A percentile compares a stretch with the other conserved stretches of the same genome.
These are phyloP conservation scores for Pelagophyceae sp. DNA, from an alignment of 352 stramenopile species.

Conservation along the genomic window DNA sequence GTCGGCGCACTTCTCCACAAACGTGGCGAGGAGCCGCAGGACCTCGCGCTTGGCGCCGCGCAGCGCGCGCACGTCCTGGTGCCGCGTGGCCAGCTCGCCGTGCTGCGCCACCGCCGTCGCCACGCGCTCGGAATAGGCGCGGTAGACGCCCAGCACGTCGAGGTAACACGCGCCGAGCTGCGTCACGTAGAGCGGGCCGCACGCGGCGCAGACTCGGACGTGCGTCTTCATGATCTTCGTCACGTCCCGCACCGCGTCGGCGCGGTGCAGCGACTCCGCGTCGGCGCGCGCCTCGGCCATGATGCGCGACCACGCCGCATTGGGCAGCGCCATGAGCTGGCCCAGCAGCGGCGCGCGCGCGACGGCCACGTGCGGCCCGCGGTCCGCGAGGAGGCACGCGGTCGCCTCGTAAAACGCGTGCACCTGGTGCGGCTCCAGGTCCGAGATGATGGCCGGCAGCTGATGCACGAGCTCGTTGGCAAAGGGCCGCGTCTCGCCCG, in stretches of 20 bases:
- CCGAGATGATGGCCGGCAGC: slow-evolving; percentile 85
- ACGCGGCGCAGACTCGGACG: slow-evolving; percentile 83
- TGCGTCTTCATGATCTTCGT: slow-evolving; percentile 98
- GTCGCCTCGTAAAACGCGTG: slow-evolving; percentile 98
- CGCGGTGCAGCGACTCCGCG: slow-evolving; percentile 54
- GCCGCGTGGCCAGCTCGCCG: slow-evolving; percentile 85
- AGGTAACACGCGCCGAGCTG: slow-evolving; percentile 96
- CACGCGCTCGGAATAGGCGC: slow-evolving; percentile 94
- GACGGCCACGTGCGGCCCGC: slow-evolving; percentile 37
- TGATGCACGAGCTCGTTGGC: slow-evolving; percentile 91
- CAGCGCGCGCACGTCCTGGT: slow-evolving; percentile 77
- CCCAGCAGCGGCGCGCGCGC: slow-evolving; percentile 77
- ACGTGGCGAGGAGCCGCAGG: slow-evolving; percentile 86
- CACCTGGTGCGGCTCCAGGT: slow-evolving; percentile 96
- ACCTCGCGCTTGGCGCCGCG: slow-evolving; percentile 93
- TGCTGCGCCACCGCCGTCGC: slow-evolving; percentile 70
- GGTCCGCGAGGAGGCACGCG: slow-evolving; percentile 71
- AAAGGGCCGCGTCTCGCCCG: slow-evolving; percentile 80
- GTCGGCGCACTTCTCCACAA: slow-evolving; percentile 73
- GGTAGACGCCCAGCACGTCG: slow-evolving; percentile 98
- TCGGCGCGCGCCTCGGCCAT: slow-evolving; percentile 56
- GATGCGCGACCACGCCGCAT: slow-evolving; percentile 68
- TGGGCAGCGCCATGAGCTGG: slow-evolving; percentile 89
- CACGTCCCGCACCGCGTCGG: slow-evolving; percentile 73
- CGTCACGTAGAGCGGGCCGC: slow-evolving; percentile 89